Evolutionary conservation across 306 rosid species (phyloP).

Genomic region (Trifolium subterraneum): DNA sequence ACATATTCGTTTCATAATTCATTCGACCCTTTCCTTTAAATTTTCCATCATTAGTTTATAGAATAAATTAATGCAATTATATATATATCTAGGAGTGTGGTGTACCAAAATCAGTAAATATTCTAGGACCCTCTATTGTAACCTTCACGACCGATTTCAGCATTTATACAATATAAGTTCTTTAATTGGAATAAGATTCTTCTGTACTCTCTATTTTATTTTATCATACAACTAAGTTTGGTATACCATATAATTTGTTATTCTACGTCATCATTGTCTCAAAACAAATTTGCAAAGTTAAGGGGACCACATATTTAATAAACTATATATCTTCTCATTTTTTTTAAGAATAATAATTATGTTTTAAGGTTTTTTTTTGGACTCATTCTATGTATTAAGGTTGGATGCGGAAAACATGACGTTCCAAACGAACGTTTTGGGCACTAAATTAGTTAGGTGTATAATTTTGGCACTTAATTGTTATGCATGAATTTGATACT

Average conservation of each 20-base stretch:
- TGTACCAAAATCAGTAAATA: slow-evolving; percentile 36
- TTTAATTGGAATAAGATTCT: slow-evolving; percentile 42
- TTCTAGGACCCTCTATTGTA: slow-evolving; percentile 38
- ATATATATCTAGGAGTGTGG: slow-evolving; percentile 14
- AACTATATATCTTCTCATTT: background rate
- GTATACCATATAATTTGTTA: slow-evolving; percentile 40
- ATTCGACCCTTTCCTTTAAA: background rate
- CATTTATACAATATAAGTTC: slow-evolving; percentile 23
- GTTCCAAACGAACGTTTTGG: background rate
- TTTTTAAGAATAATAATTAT: too few species aligned
- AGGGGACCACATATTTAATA: slow-evolving; percentile 43
- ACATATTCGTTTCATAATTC: slow-evolving; percentile 31
- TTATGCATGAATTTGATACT: background rate
- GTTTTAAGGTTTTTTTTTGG: too few species aligned
- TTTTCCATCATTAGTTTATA: slow-evolving; percentile 13
- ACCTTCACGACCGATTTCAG: slow-evolving; percentile 31
- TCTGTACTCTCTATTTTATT: slow-evolving; percentile 17
- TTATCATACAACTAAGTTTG: slow-evolving; percentile 32
- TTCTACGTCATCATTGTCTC: slow-evolving; percentile 41
- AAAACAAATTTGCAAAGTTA: slow-evolving; percentile 36
- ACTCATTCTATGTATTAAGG: too few species aligned
- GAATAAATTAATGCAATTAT: background rate
- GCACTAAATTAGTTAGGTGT: background rate
- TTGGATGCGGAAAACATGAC: slow-evolving; percentile 5
- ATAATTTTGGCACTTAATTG: slow-evolving; percentile 4